A percentile compares a stretch with the other conserved stretches of the same genome.
phyloP scores from a whole-genome alignment of 176 grass and related monocot species.

The Rhynchospora tenuis region DNA sequence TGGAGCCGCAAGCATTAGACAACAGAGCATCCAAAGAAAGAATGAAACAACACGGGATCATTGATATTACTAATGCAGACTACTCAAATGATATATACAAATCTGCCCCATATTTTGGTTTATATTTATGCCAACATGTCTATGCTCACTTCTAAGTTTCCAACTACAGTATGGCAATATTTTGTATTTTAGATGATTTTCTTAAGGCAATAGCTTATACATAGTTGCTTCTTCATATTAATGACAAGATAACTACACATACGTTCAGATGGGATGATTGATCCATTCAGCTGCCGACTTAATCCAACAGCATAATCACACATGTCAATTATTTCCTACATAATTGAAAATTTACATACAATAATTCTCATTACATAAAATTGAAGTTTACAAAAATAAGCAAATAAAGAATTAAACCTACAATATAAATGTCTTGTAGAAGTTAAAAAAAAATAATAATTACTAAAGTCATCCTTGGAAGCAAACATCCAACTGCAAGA shows the following conservation, averaged over 20 bases:
- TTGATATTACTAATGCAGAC: not conserved
- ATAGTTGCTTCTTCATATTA: not conserved
- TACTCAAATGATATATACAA: not conserved
- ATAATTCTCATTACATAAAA: not conserved
- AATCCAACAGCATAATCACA: conserved; percentile 99
- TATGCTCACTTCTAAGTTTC: not conserved
- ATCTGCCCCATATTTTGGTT: not conserved
- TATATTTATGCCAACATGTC: not conserved
- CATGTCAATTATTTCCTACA: conserved; percentile 99
- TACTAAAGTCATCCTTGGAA: not conserved
- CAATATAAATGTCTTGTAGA: not conserved
- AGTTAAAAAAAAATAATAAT: not conserved
- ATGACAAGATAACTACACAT: conserved; percentile 23
- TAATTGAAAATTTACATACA: not conserved
- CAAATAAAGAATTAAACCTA: not conserved
- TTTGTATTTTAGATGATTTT: not conserved
- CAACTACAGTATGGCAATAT: not conserved
- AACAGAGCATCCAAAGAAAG: not conserved
- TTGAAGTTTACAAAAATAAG: not conserved
- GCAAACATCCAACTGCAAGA: not conserved
- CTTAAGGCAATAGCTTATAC: not conserved
- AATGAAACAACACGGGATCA: not conserved
- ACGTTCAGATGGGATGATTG: conserved; percentile 97
- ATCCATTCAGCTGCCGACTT: conserved; percentile 95
- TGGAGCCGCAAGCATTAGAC: conserved; percentile 4